Evolutionary conservation across 768 basidiomycete genomes (phyloP).

Genomic region (Tylopilus sp.): DNA sequence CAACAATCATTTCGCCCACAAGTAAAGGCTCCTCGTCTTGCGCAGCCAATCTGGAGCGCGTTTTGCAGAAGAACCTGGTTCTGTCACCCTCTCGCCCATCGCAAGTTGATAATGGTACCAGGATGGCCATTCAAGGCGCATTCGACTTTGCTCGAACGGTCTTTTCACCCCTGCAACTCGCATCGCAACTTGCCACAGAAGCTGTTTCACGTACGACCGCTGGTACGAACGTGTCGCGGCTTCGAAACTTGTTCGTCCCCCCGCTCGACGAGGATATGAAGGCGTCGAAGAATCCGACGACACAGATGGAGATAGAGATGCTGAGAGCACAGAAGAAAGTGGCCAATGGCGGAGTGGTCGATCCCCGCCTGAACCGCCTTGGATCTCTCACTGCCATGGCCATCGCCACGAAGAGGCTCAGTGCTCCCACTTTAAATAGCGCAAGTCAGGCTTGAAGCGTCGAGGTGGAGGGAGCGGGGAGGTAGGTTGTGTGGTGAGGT

Average conservation of each 20-base stretch:
- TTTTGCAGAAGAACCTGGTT: background rate
- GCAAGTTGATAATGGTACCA: background rate
- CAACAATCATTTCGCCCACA: background rate
- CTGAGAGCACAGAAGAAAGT: constrained; percentile 4
- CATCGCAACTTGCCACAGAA: background rate
- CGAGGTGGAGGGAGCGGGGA: background rate
- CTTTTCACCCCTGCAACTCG: background rate
- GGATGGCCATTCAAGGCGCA: background rate
- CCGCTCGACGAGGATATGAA: constrained; percentile 1
- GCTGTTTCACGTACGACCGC: background rate
- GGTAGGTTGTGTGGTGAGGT: background rate
- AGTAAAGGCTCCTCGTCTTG: background rate
- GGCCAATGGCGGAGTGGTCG: background rate
- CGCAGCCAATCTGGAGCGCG: background rate
- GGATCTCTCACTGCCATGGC: background rate
- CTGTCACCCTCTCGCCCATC: background rate
- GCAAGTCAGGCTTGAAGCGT: background rate
- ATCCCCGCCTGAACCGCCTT: background rate
- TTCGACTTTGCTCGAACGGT: background rate
- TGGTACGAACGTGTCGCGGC: background rate
- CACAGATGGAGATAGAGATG: constrained; percentile 9
- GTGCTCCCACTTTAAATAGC: background rate
- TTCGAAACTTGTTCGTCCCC: constrained; percentile 4
- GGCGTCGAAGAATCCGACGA: background rate
- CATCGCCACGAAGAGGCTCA: background rate